Conservation (phyloP, 139 green algal genomes). For the Raphidocelis subcapitata region DNA sequence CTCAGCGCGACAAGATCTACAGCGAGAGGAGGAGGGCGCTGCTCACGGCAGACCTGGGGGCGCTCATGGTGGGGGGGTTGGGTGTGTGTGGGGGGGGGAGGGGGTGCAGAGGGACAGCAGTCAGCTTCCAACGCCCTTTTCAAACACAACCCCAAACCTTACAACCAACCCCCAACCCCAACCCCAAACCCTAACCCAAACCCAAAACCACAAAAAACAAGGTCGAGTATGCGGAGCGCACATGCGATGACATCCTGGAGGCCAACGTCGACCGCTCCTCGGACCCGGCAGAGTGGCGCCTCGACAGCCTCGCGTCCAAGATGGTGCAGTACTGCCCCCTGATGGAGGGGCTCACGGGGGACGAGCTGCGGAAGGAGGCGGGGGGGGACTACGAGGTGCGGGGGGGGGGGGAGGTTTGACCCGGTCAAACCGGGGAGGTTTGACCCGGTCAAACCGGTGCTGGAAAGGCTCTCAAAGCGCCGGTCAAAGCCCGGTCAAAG, state of each 20-base stretch:
- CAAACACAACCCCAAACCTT: too few relatives aligned
- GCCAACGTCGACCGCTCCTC: slow-evolving; percentile 81
- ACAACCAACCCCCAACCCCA: too few relatives aligned
- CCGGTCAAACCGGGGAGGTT: background rate
- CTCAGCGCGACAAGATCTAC: slow-evolving; percentile 95
- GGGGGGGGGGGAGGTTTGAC: background rate
- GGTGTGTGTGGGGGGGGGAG: too few relatives aligned
- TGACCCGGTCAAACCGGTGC: background rate
- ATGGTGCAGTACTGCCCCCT: slow-evolving; percentile 95
- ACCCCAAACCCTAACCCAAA: too few relatives aligned
- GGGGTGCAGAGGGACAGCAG: too few relatives aligned
- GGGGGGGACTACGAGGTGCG: background rate
- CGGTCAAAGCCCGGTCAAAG: too few relatives aligned
- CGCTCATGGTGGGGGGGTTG: too few relatives aligned
- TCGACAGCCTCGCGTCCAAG: slow-evolving; percentile 87
- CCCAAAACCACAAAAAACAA: too few relatives aligned
- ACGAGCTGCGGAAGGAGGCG: slow-evolving; percentile 17
- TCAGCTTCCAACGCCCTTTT: too few relatives aligned
- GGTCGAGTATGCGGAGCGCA: slow-evolving; percentile 94
- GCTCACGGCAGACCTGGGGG: slow-evolving; percentile 59
- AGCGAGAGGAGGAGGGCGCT: slow-evolving; percentile 81
- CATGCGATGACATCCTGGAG: slow-evolving; percentile 97
- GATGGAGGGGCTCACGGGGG: slow-evolving; percentile 69
- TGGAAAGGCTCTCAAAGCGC: too few relatives aligned
- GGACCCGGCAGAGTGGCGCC: slow-evolving; percentile 74